Evolutionary conservation across 2,329 filamentous ascomycete species (phyloP).

Genomic region (Diaporthe citriasiana): DNA sequence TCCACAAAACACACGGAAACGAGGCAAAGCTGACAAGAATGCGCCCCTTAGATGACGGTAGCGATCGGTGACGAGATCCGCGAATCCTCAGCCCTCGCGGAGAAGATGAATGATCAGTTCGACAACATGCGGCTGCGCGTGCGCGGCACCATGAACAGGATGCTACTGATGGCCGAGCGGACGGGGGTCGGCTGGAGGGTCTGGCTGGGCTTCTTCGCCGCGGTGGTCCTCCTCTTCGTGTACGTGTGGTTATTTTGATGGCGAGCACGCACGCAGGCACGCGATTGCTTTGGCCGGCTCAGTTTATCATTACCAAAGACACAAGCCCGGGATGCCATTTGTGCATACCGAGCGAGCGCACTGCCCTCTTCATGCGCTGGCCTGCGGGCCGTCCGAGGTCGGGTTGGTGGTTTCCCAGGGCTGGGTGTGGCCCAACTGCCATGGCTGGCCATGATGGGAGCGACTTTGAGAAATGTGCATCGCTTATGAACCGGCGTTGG

Average conservation of each 20-base stretch:
- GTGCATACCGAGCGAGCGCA: neutral
- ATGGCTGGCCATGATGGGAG: slow-evolving; percentile 24
- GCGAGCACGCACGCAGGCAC: neutral
- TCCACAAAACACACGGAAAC: neutral
- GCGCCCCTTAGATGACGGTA: slow-evolving; percentile 77
- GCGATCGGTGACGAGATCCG: slow-evolving; percentile 97
- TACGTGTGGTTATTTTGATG: slow-evolving; percentile 91
- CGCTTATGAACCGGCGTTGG: slow-evolving; percentile 38
- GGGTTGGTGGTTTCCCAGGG: neutral
- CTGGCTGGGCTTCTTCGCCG: slow-evolving; percentile 91
- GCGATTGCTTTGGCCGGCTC: neutral
- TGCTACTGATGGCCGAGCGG: slow-evolving; percentile 94
- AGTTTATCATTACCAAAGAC: neutral
- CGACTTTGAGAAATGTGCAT: slow-evolving; percentile 20
- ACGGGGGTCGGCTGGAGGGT: slow-evolving; percentile 97
- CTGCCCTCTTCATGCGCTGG: neutral
- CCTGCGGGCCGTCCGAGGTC: neutral
- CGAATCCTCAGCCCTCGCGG: slow-evolving; percentile 86
- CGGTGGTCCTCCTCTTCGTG: slow-evolving; percentile 85
- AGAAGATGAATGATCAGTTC: slow-evolving; percentile 97
- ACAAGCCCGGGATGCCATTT: neutral
- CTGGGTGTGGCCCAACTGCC: neutral
- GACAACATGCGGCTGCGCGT: slow-evolving; percentile 86
- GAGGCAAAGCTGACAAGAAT: slow-evolving; percentile 16
- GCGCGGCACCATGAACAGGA: slow-evolving; percentile 94